Percentiles rank a stretch among this genome's conserved stretches.
Conservation (phyloP, 2,329 filamentous ascomycete species). For the Claviceps fusiformis region DNA sequence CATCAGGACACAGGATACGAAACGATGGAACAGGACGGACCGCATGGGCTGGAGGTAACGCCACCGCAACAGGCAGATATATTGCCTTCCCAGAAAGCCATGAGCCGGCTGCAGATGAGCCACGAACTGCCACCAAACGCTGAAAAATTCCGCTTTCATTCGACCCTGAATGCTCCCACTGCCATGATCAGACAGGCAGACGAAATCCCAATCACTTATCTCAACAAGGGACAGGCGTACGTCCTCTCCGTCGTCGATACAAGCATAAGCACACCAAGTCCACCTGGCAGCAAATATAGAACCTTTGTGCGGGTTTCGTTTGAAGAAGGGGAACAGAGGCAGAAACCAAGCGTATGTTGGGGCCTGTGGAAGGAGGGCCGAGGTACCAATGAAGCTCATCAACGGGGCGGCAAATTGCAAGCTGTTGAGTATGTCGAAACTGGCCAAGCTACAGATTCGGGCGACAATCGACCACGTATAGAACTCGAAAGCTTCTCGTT, state of each 20-base stretch:
- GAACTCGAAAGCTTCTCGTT: slow-evolving; percentile 70
- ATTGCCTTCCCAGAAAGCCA: slow-evolving; percentile 30
- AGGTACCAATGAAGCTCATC: slow-evolving; percentile 90
- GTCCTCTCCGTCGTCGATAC: slow-evolving; percentile 76
- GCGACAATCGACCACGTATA: slow-evolving; percentile 53
- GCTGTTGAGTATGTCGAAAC: slow-evolving; percentile 86
- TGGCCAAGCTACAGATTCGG: slow-evolving; percentile 43
- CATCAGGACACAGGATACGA: slow-evolving; percentile 73
- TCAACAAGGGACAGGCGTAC: slow-evolving; percentile 96
- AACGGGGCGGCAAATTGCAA: slow-evolving; percentile 80
- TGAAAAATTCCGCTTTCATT: slow-evolving; percentile 77
- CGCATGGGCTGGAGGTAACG: slow-evolving; percentile 45
- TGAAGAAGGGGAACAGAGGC: slow-evolving; percentile 85
- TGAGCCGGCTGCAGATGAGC: slow-evolving; percentile 30
- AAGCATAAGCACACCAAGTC: slow-evolving; percentile 41
- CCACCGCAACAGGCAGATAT: slow-evolving; percentile 25
- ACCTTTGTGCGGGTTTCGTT: slow-evolving; percentile 94
- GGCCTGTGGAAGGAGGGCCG: slow-evolving; percentile 89
- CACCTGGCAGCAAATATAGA: slow-evolving; percentile 58
- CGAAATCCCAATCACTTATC: slow-evolving; percentile 92
- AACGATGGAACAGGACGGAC: slow-evolving; percentile 61
- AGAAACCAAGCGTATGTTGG: slow-evolving; percentile 73
- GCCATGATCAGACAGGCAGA: slow-evolving; percentile 86
- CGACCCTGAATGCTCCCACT: slow-evolving; percentile 82
- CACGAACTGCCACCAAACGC: slow-evolving; percentile 37